Percentiles rank a stretch among this genome's conserved stretches.
phyloP scores from a whole-genome alignment of 768 basidiomycete genomes.

The Chalciporus piperatus region DNA sequence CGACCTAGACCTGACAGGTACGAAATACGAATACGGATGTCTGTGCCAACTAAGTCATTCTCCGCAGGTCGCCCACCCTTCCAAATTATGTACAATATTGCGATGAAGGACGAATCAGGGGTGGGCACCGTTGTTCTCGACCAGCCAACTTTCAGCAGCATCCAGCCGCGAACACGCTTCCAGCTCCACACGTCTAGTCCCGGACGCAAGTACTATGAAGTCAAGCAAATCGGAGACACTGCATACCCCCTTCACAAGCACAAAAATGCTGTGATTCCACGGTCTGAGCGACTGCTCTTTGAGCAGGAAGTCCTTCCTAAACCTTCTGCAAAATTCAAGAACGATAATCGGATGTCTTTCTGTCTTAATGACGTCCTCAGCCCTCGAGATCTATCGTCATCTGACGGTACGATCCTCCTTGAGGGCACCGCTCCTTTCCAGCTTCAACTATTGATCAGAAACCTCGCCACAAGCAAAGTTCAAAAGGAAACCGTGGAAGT shows the following conservation, averaged over 20 bases:
- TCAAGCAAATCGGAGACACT: conserved; percentile 83
- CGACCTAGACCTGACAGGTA: conserved; percentile 79
- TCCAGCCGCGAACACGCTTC: conserved; percentile 75
- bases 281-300: conserved; percentile 66
- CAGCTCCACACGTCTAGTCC: conserved; percentile 75
- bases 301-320: conserved; percentile 83
- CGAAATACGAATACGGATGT: conserved; percentile 9
- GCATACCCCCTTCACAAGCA: conserved; percentile 77
- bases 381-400: conserved; percentile 47
- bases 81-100: conserved; percentile 88
- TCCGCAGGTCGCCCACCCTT: conserved; percentile 81
- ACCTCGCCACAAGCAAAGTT: conserved; percentile 67
- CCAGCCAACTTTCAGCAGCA: conserved; percentile 81
- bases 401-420: conserved; percentile 59
- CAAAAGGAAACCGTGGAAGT: conserved; percentile 56
- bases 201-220: conserved; percentile 85
- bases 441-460: conserved; percentile 70
- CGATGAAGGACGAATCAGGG: conserved; percentile 62
- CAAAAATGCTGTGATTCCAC: conserved; percentile 60
- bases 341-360: conserved; percentile 60
- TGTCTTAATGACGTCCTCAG: conserved; percentile 71
- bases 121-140: conserved; percentile 70
- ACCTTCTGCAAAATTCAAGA: conserved; percentile 79
- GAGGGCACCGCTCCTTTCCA: conserved; percentile 87
- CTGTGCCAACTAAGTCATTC: background rate